phyloP scores from a whole-genome alignment of 331 rosid species.

The Ulmus americana region DNA sequence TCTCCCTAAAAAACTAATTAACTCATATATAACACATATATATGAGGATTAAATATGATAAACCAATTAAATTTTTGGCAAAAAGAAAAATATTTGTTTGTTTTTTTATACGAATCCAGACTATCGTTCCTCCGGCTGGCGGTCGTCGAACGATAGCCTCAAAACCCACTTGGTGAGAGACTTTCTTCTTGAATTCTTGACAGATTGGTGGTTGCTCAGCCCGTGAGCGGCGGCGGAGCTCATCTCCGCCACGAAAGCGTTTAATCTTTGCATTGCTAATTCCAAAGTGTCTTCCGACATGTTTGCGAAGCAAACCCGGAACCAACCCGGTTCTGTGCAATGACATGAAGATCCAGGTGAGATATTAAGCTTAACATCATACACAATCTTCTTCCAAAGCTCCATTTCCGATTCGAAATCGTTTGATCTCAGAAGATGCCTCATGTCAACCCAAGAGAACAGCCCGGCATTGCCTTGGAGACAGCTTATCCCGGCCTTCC shows the following conservation, averaged over 20 bases:
- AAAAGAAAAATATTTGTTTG: neutral
- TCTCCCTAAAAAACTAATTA: constrained; percentile 2
- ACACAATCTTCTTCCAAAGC: constrained; percentile 79
- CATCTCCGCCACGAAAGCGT: constrained; percentile 43
- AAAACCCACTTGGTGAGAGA: constrained; percentile 80
- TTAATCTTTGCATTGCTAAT: constrained; percentile 62
- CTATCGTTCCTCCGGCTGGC: constrained; percentile 52
- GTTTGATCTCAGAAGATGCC: constrained; percentile 54
- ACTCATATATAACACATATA: neutral
- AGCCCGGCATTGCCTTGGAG: constrained; percentile 74
- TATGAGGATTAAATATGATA: neutral
- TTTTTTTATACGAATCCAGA: constrained; percentile 28
- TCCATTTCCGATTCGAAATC: constrained; percentile 80
- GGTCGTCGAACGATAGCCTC: constrained; percentile 65
- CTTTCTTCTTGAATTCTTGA: constrained; percentile 34
- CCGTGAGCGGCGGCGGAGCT: neutral
- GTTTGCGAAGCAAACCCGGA: constrained; percentile 84
- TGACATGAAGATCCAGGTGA: constrained; percentile 92
- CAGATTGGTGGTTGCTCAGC: neutral
- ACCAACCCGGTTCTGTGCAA: constrained; percentile 93
- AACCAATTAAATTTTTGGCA: constrained; percentile 14
- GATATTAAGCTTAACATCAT: constrained; percentile 62
- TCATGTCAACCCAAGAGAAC: constrained; percentile 95
- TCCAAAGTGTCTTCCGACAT: constrained; percentile 63
- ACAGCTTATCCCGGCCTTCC: constrained; percentile 55